Conservation (phyloP, 371 early-diverging fungal species). For the Nematocida homosporus region DNA sequence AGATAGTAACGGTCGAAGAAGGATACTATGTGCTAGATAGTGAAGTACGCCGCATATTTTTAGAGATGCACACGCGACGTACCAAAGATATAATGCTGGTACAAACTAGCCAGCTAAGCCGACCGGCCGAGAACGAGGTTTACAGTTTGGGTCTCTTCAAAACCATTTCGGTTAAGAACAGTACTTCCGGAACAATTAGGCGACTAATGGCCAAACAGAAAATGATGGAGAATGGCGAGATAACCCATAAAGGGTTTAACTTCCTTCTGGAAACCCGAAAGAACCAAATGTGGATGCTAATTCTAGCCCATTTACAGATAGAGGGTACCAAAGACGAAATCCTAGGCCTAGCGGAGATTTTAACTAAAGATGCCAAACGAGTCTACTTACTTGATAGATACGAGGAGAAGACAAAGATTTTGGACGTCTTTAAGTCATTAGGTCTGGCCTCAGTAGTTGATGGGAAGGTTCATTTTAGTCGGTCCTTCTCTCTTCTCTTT, state of each 20-base stretch:
- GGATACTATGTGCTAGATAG: conserved; percentile 24
- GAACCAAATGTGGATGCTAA: conserved; percentile 66
- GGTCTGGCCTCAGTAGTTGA: conserved; percentile 5
- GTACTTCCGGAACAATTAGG: conserved; percentile 1
- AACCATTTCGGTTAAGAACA: conserved; percentile 31
- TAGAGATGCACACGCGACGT: not conserved
- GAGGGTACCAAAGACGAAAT: conserved; percentile 8
- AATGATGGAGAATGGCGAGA: conserved; percentile 53
- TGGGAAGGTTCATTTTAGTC: conserved; percentile 6
- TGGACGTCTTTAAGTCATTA: conserved; percentile 33
- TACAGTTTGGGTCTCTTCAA: conserved; percentile 24
- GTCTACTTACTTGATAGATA: conserved; percentile 19
- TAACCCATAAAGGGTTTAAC: conserved; percentile 68
- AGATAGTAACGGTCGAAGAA: not conserved
- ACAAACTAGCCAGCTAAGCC: not conserved
- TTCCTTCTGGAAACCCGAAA: conserved; percentile 65
- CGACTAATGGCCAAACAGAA: conserved; percentile 51
- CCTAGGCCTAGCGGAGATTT: conserved; percentile 25
- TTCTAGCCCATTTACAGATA: conserved; percentile 56
- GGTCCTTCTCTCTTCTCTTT: conserved; percentile 40
- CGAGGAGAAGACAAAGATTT: conserved; percentile 24
- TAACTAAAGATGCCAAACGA: conserved; percentile 50
- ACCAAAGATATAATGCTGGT: conserved; percentile 23
- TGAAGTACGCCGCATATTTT: not conserved
- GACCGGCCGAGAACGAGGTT: not conserved